These are phyloP conservation scores for Paramecium tetraurelia DNA, from an alignment of 73 alveolate species.

Conservation along the genomic window DNA sequence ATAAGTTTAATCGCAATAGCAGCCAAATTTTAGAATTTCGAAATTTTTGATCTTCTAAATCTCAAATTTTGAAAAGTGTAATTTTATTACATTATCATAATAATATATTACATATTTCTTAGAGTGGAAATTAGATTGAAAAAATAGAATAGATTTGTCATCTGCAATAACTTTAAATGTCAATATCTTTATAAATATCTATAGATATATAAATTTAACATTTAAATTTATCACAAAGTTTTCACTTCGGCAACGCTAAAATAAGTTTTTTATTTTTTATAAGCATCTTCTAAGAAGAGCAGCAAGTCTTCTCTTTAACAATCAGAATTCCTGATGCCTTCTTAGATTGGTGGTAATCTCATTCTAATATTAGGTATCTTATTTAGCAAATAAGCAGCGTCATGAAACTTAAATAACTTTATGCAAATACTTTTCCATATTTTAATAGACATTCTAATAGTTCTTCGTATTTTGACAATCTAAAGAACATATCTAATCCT, in stretches of 20 bases:
- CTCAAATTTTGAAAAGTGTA: no score
- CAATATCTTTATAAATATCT: neutral
- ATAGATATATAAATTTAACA: neutral
- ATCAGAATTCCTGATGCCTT: neutral
- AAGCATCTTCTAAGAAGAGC: neutral
- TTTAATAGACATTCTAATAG: neutral
- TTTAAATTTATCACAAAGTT: neutral
- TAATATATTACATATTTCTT: no score
- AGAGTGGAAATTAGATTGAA: no score
- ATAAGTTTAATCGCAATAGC: no score
- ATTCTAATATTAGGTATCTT: constrained; percentile 18
- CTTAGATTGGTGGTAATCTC: constrained; percentile 1
- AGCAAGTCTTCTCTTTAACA: neutral
- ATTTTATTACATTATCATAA: no score
- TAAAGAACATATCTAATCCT: constrained; percentile 15
- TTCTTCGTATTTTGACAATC: constrained; percentile 1
- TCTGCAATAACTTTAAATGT: no score
- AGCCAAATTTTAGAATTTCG: no score
- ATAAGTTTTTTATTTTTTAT: neutral
- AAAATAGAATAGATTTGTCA: no score
- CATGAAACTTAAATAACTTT: constrained; percentile 19
- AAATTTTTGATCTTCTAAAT: no score
- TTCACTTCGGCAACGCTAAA: neutral
- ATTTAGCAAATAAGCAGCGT: neutral
- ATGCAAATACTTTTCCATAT: constrained; percentile 6